phyloP scores from a whole-genome alignment of 1,284 basidiomycete species.

The Agaricales sp. region DNA sequence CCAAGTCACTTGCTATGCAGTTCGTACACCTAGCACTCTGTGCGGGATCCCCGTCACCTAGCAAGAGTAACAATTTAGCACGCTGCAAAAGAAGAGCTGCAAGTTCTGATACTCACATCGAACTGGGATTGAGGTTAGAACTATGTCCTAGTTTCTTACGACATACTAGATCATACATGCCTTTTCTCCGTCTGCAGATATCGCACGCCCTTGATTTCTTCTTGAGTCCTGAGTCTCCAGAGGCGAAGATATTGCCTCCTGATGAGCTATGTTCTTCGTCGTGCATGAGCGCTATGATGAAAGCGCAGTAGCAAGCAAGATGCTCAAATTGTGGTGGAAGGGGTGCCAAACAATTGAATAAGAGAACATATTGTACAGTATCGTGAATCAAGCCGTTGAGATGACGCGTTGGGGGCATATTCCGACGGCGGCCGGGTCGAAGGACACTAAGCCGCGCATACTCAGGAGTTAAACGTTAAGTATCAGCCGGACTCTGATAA shows the following conservation, averaged over 20 bases:
- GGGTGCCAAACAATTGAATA: too few relatives aligned
- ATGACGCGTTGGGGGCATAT: too few relatives aligned
- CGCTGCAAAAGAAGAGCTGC: neutral
- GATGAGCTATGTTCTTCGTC: neutral
- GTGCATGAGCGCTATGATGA: too few relatives aligned
- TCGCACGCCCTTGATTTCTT: neutral
- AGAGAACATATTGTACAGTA: too few relatives aligned
- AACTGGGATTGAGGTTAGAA: neutral
- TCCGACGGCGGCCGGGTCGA: too few relatives aligned
- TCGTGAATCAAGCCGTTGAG: too few relatives aligned
- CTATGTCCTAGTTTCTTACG: too few relatives aligned
- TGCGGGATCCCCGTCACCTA: neutral
- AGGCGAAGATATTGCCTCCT: neutral
- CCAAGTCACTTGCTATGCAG: neutral
- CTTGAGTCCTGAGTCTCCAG: neutral
- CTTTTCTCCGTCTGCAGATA: slow-evolving; percentile 1
- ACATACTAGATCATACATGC: neutral
- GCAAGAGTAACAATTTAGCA: neutral
- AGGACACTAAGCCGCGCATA: too few relatives aligned
- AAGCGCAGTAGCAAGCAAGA: too few relatives aligned
- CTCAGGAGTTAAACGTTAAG: too few relatives aligned
- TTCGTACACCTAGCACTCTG: neutral
- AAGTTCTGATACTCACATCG: neutral
- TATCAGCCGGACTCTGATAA: too few relatives aligned
- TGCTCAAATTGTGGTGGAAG: too few relatives aligned